Percentiles rank a stretch among this genome's conserved stretches.
Conservation (phyloP, 495 filamentous ascomycete species). For the Penicillium paxilli region DNA sequence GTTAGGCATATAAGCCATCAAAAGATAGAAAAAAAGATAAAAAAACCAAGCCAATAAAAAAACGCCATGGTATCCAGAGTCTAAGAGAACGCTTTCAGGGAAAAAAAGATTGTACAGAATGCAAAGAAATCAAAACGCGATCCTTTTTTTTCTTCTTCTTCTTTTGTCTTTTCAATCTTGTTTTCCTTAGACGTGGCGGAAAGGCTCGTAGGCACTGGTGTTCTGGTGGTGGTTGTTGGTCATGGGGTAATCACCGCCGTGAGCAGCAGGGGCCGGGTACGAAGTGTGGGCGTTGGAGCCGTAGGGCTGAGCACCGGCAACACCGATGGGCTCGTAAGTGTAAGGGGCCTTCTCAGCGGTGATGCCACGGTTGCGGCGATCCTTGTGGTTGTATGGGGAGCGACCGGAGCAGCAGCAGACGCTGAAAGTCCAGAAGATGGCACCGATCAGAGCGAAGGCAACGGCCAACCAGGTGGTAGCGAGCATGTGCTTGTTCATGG, state of each 20-base stretch:
- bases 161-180: too few species aligned
- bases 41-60: neutral
- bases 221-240: conserved; percentile 19
- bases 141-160: conserved; percentile 6
- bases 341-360: conserved; percentile 52
- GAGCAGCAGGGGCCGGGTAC: conserved; percentile 25
- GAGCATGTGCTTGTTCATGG: conserved; percentile 67
- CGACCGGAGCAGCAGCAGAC: conserved; percentile 85
- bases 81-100: conserved; percentile 27
- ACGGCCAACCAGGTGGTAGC: conserved; percentile 75
- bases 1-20: neutral
- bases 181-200: conserved; percentile 45
- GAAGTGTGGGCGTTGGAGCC: conserved; percentile 30
- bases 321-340: conserved; percentile 49
- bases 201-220: conserved; percentile 44
- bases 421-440: conserved; percentile 87
- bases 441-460: conserved; percentile 68
- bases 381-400: conserved; percentile 45
- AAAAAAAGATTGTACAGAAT: conserved; percentile 5
- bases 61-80: conserved; percentile 29
- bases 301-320: conserved; percentile 25
- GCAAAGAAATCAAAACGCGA: neutral
- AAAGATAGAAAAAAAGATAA: neutral
- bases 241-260: conserved; percentile 25
- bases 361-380: conserved; percentile 26